Evolutionary conservation across 495 filamentous ascomycete species (phyloP).

Genomic region (Amphirosellinia nigrospora): DNA sequence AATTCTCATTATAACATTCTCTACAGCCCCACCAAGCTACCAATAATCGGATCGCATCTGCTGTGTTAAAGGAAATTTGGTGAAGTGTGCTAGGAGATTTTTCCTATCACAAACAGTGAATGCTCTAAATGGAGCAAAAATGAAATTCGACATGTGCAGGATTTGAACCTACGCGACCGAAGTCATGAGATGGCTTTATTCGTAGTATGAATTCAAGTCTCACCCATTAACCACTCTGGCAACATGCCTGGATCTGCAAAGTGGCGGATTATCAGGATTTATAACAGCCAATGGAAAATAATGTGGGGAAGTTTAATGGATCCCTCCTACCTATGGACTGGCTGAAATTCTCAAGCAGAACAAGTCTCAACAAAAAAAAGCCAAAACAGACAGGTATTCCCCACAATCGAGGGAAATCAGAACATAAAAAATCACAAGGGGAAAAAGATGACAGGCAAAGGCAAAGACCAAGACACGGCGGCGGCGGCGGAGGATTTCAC

Average conservation of each 20-base stretch:
- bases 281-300: not conserved
- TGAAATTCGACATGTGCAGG: constrained; percentile 27
- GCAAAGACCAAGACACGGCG: constrained; percentile 28
- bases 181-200: constrained; percentile 31
- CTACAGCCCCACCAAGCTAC: too few species aligned
- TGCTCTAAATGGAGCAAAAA: not conserved
- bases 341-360: not conserved
- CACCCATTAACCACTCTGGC: constrained; percentile 34
- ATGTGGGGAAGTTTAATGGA: not conserved
- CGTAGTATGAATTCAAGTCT: constrained; percentile 28
- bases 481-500: constrained; percentile 61
- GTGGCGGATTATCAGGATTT: not conserved
- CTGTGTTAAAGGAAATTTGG: too few species aligned
- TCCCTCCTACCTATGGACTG: not conserved
- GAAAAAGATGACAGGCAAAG: constrained; percentile 32
- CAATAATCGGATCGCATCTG: too few species aligned
- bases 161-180: constrained; percentile 34
- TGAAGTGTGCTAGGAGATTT: too few species aligned
- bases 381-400: too few species aligned
- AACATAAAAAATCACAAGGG: not conserved
- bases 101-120: not conserved
- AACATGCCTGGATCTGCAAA: constrained; percentile 14
- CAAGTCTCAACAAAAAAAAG: not conserved
- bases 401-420: not conserved
- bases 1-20: too few species aligned